Evolutionary conservation across 495 filamentous ascomycete genomes (phyloP), one percentile per base, ranked within the genome.

Genomic region (Aspergillus haitiensis): DNA sequence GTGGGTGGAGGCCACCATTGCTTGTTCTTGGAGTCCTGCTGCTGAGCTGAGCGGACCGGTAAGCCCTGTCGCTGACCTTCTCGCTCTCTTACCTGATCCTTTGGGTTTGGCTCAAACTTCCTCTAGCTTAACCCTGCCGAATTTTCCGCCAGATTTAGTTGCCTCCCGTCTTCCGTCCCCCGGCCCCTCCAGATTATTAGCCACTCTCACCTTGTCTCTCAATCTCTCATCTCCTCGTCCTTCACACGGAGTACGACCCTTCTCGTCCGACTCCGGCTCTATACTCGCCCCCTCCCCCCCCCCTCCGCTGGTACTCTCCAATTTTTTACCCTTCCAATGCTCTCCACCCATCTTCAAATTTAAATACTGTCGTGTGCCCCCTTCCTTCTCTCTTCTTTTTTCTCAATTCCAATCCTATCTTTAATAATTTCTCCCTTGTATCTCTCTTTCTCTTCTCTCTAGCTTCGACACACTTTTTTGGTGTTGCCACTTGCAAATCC

Each of bases 181-280:
- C 27, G 13, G 42, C 27, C 27, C 34, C 56, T 36, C 40, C 16
- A 35, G 37, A 51, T 44, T 40, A 32, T 18, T 37, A 6, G 13
- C 13, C 34, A n/a, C 21, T 10, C 36, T n/a, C 27, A 13, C 18
- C 34, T 15, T 16, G 3, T 21, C 42, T 16, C 15, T 18, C n/a
- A 6, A 7, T 18, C n/a, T 46, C 33, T 35, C 18, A 35, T 52
- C 45, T 35, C 47, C 31, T 39, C 45, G 45, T 62, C 60, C 56
- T 18, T 47, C 16, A 15, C 12, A 21, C 12, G 16, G 11, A 47
- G 15, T 47, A 9, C 13, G n/a, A 6, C 21, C 50, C 61, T 55
- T 67, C 61, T 67, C 67, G 70, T 74, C 72, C 72, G 69, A 73
- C 71, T 70, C 70, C 72, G 71, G 72, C 68, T 67, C 37, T 44